Base-by-base conservation (phyloP, 2,329 filamentous ascomycete species). In the Xylaria hypoxylon region DNA sequence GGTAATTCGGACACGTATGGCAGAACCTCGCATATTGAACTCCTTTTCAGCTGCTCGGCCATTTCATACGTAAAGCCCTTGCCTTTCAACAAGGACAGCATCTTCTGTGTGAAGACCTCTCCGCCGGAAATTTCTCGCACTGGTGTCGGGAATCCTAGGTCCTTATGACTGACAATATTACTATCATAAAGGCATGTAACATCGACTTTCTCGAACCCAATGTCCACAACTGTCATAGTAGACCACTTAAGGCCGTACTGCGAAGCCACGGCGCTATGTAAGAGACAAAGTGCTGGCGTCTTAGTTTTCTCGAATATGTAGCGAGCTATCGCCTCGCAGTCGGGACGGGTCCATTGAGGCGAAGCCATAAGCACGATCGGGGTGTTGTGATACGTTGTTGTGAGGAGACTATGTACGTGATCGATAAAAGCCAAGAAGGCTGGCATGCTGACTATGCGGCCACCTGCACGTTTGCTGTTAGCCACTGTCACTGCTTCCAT, bases 301-400 rank as follows among this genome's bases (percentile, higher is more conserved):
- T 95, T 96, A 77, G 97, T 97, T 80, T 96, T 96, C 80, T 99
- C 96, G 75, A 99, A 99, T 70, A 98, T 89, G 83, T 97, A 99
- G 69, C 96, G 93, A 15, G 94, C 92, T 71, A 99, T 90, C 44
- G 87, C 87, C 80, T 98, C 95, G 77, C 91, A 91, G 79, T 97
- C 94, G 68, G 91, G 90, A 8, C 92, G 89, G 3, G 93, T 94
- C 95, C 96, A 99, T 72, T 90, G 90, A 3, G 96, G 94, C 72
- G 97, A 92, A 7, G 92, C 88, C 79, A 98, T 91, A 69, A 99
- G 88, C 78, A 98, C 86, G 70, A 99, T 93, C 1, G 96, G 94
- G 0, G 95, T 97, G 81, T 97, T 97, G 81, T 98, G 96, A 78
- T 97, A 96, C 2, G 93, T 93, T 28, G 93, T 94, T 67, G 93